Evolutionary conservation across 345 rosid species (phyloP).

Genomic region (Dipteronia sinensis): DNA sequence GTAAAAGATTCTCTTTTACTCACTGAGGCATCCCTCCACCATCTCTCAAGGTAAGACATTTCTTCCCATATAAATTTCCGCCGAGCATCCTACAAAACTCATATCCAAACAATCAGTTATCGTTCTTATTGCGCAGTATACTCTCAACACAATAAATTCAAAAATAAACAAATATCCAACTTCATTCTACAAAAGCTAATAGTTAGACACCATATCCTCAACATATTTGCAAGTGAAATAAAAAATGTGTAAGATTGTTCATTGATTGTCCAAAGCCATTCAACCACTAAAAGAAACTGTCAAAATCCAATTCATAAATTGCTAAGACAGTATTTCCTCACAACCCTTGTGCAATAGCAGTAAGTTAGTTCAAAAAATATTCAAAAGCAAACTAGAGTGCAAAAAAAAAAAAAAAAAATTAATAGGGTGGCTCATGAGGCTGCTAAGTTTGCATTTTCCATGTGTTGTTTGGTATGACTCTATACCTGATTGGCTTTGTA

Average conservation of each 20-base stretch:
- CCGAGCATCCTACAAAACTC: constrained; percentile 62
- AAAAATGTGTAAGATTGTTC: background rate
- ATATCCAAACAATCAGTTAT: constrained; percentile 20
- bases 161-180: too few relatives aligned
- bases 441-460: too few relatives aligned
- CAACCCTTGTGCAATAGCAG: background rate
- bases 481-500: too few relatives aligned
- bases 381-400: background rate
- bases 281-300: background rate
- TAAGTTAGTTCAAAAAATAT: background rate
- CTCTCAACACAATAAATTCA: too few relatives aligned
- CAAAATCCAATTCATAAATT: background rate
- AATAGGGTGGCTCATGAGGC: too few relatives aligned
- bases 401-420: too few relatives aligned
- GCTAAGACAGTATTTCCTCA: background rate
- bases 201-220: too few relatives aligned
- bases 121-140: constrained; percentile 3
- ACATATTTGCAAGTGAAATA: background rate
- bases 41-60: constrained; percentile 95
- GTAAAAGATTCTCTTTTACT: constrained; percentile 65
- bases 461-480: too few relatives aligned
- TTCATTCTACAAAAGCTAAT: too few relatives aligned
- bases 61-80: constrained; percentile 99
- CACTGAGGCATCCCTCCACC: constrained; percentile 96
- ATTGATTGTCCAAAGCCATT: background rate